Percentiles rank a stretch among this genome's conserved stretches.
phyloP scores from a whole-genome alignment of 306 rosid species.

The Trichosanthes cucumerina region DNA sequence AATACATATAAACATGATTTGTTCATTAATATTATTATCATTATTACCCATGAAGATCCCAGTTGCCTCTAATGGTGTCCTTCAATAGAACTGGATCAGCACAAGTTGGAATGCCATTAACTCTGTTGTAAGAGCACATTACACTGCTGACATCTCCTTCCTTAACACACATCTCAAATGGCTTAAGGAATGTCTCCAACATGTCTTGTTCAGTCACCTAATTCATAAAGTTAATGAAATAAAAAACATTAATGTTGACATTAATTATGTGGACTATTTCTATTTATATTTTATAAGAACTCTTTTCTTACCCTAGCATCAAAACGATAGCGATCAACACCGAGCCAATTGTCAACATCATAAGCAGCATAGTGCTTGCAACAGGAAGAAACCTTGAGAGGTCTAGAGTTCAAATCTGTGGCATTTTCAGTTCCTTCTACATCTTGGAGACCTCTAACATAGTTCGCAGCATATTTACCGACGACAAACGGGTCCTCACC shows the following conservation, averaged over 20 bases:
- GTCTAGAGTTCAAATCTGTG: constrained; percentile 19
- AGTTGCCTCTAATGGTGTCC: constrained; percentile 56
- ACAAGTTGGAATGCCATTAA: constrained; percentile 79
- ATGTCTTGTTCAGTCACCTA: constrained; percentile 74
- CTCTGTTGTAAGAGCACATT: constrained; percentile 83
- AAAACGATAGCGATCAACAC: constrained; percentile 56
- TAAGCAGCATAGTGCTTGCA: constrained; percentile 89
- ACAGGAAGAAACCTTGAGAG: constrained; percentile 80
- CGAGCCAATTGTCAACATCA: constrained; percentile 71
- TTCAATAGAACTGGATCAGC: constrained; percentile 73
- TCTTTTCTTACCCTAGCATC: constrained; percentile 52
- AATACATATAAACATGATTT: not conserved
- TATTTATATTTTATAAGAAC: not conserved
- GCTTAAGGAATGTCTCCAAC: constrained; percentile 75
- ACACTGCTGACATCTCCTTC: constrained; percentile 81
- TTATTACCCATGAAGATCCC: constrained; percentile 63
- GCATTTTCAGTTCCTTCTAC: constrained; percentile 24
- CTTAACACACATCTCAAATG: constrained; percentile 64
- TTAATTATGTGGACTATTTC: not conserved
- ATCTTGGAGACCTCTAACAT: constrained; percentile 63
- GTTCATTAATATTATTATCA: not conserved
- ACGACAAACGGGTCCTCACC: constrained; percentile 75
- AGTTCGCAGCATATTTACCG: constrained; percentile 43
- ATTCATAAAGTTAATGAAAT: not conserved
- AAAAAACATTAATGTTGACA: not conserved